A percentile compares a stretch with the other conserved stretches of the same genome.
Evolutionary conservation across 164 flowering plant genomes (phyloP).

Genomic region (Magnolia changhungtana): DNA sequence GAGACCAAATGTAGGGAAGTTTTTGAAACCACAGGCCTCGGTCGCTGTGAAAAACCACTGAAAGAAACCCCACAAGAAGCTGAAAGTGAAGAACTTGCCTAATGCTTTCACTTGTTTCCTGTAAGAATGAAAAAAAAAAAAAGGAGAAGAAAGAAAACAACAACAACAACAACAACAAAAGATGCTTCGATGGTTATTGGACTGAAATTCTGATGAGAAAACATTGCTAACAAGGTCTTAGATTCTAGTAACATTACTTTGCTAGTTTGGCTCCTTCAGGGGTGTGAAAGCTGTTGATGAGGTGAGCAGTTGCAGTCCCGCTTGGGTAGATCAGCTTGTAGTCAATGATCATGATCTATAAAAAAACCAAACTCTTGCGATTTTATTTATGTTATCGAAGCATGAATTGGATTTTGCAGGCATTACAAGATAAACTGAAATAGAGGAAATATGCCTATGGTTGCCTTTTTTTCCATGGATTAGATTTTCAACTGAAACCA

Average conservation of each 20-base stretch:
- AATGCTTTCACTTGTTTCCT: constrained; percentile 28
- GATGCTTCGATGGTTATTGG: background rate
- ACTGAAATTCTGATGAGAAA: background rate
- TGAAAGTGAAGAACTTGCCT: constrained; percentile 21
- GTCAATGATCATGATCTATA: constrained; percentile 61
- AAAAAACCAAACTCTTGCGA: background rate
- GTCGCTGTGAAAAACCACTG: constrained; percentile 32
- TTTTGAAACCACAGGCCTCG: constrained; percentile 25
- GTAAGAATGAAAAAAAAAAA: background rate
- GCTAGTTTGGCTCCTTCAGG: constrained; percentile 59
- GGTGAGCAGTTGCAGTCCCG: constrained; percentile 66
- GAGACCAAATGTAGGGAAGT: constrained; percentile 27
- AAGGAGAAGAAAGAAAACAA: background rate
- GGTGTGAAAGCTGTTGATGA: constrained; percentile 72
- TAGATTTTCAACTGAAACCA: too few relatives aligned
- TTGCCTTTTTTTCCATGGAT: too few relatives aligned
- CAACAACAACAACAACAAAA: background rate
- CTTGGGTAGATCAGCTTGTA: constrained; percentile 64
- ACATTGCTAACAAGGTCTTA: background rate
- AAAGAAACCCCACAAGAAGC: constrained; percentile 29
- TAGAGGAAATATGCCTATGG: too few relatives aligned
- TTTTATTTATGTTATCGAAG: background rate
- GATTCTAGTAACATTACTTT: constrained; percentile 27
- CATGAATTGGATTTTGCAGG: too few relatives aligned
- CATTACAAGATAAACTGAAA: too few relatives aligned